phyloP scores from a whole-genome alignment of 768 basidiomycete species.

The Pisolithus microcarpus region DNA sequence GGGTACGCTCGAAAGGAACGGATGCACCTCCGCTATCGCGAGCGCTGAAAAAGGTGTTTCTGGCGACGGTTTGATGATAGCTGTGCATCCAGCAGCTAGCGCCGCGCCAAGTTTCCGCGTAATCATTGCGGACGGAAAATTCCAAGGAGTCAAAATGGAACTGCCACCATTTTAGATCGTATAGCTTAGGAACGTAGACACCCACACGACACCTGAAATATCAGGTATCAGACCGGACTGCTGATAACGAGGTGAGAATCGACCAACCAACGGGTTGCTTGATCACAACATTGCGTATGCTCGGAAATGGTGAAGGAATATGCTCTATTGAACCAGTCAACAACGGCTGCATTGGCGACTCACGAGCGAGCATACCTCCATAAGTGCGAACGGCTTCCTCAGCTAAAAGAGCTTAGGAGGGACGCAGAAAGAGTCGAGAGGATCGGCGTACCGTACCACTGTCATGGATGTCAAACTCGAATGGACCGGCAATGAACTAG shows the following conservation, averaged over 20 bases:
- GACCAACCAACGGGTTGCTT: conserved; percentile 83
- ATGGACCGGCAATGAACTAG: neutral
- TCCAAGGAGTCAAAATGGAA: conserved; percentile 80
- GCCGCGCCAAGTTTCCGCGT: conserved; percentile 86
- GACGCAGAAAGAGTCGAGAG: neutral
- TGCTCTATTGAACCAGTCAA: conserved; percentile 44
- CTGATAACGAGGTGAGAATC: conserved; percentile 34
- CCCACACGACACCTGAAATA: conserved; percentile 42
- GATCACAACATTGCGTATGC: conserved; percentile 77
- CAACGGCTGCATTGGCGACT: neutral
- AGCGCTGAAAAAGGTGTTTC: conserved; percentile 93
- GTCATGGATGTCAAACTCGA: conserved; percentile 4
- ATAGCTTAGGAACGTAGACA: neutral
- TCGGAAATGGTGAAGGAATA: conserved; percentile 67
- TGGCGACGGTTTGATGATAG: conserved; percentile 89
- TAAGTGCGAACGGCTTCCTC: conserved; percentile 90
- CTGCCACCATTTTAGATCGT: conserved; percentile 30
- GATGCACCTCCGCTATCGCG: conserved; percentile 77
- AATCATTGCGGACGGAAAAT: conserved; percentile 94
- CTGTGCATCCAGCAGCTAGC: conserved; percentile 93
- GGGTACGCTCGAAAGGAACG: neutral
- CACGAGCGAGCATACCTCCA: conserved; percentile 48
- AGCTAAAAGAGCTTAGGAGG: conserved; percentile 39
- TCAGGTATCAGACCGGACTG: neutral
- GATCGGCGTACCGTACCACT: conserved; percentile 72